Evolutionary conservation across 306 rosid species (phyloP), one percentile per base, ranked within the genome.

Genomic region (Malus asiatica): DNA sequence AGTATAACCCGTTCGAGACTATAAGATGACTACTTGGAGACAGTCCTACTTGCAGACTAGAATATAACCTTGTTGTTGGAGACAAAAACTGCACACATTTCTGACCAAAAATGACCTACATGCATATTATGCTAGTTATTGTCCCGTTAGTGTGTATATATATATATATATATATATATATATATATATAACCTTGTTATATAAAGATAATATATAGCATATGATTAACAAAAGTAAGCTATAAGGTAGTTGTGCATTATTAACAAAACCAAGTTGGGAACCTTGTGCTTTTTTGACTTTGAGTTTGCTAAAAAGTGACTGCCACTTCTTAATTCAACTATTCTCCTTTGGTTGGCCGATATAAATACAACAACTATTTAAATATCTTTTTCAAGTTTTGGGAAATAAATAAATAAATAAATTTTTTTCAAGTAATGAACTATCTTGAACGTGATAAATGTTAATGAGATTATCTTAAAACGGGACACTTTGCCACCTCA

Each of bases 341-440:
- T 71, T 71, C 64, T 33, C 15, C 63, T 20, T 53, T 71, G 64
- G 75, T 55, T 53, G 64, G 64, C 75, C 10, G 44, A 71, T 30
- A 18, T 51, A 10, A 29, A 69, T 1, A 38, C 14, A 46, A 46
- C 12, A 27, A 4, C 25, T 11, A 11, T 15, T 27, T 19, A 10
- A 27, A 15, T 69, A 46, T 69, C n/a, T 4, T 16, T 46, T 68
- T 32, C 55, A 3, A 42, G 45, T 42, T 42, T 42, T 42, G 1
- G 45, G 12, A 42, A 42, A 42, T 8, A 8, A 40, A 35, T 35
- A 8, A 40, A 35, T 35, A 42, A 42, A 42, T 8, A 42, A 9
- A 0, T 9, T 2, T 42, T 42, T 42, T 4, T 48, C 8, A 48
- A 48, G 20, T 48, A 15, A 48, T 48, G 40, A 2, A 70, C 65